A percentile compares a stretch with the other conserved stretches of the same genome.
These are phyloP conservation scores for Brasilioporus rufonigricans DNA, from an alignment of 768 basidiomycete species.

Conservation along the genomic window DNA sequence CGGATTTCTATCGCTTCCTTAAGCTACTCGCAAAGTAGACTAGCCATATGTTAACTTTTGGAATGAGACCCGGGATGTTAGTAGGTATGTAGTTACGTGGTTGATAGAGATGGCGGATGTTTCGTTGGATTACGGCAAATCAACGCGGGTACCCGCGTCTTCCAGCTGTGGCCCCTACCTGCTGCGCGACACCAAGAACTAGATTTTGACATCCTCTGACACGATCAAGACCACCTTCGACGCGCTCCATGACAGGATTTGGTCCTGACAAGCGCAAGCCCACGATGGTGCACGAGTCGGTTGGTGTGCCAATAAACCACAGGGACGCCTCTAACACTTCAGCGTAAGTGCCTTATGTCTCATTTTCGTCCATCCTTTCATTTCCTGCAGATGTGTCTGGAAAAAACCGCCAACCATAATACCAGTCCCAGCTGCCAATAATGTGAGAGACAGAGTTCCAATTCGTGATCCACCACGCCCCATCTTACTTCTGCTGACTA, in stretches of 20 bases:
- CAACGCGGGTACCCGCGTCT: neutral
- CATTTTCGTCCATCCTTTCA: conserved; percentile 5
- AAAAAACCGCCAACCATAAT: conserved; percentile 22
- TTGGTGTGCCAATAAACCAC: conserved; percentile 16
- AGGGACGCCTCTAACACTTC: conserved; percentile 31
- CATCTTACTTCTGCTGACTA: conserved; percentile 9
- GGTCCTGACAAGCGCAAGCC: conserved; percentile 13
- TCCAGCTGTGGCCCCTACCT: neutral
- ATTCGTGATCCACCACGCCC: neutral
- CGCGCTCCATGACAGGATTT: conserved; percentile 8
- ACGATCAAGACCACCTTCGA: conserved; percentile 10
- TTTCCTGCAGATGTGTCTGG: conserved; percentile 14
- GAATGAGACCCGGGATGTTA: neutral
- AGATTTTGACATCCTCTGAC: conserved; percentile 4
- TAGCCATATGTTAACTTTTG: neutral
- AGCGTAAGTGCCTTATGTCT: conserved; percentile 14
- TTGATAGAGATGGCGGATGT: no score
- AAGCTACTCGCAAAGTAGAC: conserved; percentile 11
- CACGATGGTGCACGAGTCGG: conserved; percentile 9
- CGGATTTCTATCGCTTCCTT: conserved; percentile 78
- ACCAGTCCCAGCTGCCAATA: conserved; percentile 6
- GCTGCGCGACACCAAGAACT: neutral
- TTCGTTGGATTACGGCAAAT: neutral
- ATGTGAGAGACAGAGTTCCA: conserved; percentile 13
- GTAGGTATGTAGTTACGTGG: no score